phyloP scores from a whole-genome alignment of 2,329 filamentous ascomycete species.

The Phaeosphaeriaceae sp. region DNA sequence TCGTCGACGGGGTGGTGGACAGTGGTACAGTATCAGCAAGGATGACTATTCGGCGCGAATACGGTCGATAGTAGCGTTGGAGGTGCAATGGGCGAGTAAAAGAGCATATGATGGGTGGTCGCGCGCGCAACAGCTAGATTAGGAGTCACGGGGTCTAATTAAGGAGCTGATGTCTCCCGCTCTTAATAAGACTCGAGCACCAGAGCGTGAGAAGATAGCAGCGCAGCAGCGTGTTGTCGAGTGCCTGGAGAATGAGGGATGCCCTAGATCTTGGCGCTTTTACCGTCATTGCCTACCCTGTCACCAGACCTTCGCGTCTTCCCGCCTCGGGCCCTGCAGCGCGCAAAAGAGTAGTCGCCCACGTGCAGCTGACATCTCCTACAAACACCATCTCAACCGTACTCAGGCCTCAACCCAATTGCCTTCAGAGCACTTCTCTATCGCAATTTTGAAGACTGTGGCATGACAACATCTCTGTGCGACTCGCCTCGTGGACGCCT shows the following conservation, averaged over 20 bases:
- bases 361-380: not conserved
- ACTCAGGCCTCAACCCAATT: not conserved
- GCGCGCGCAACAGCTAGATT: not conserved
- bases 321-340: not conserved
- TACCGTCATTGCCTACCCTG: not conserved
- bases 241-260: not conserved
- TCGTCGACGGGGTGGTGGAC: not conserved
- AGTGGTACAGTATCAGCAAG: conserved; percentile 5
- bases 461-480: not conserved
- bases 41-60: conserved; percentile 3
- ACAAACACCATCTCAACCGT: not conserved
- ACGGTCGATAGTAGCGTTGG: conserved; percentile 1
- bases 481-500: not conserved
- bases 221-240: not conserved
- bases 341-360: not conserved
- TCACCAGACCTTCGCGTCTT: not conserved
- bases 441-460: not conserved
- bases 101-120: not conserved
- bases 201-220: not conserved
- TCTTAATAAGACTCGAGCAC: not conserved
- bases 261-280: not conserved
- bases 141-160: not conserved
- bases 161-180: not conserved
- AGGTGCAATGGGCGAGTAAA: conserved; percentile 2
- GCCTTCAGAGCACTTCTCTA: not conserved